Base-by-base conservation (phyloP, 352 stramenopile species). In the Albugo laibachii region DNA sequence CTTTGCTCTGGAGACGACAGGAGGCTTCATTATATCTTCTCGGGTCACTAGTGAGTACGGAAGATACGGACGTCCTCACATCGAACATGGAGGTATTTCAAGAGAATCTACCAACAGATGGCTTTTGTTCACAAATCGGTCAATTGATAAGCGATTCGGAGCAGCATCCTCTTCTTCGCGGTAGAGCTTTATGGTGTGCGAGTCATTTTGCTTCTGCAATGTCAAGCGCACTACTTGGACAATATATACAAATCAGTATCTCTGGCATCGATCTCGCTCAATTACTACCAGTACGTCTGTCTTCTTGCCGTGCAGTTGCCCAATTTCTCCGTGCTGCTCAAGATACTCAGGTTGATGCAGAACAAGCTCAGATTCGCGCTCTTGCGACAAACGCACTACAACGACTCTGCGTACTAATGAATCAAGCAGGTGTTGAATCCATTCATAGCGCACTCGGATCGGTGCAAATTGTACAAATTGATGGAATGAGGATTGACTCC, bases 361-460 rank as follows among this genome's bases (percentile, higher is more conserved):
- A 70, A 27, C 80, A 79, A 51, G 48, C 61, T 43, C 64, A 67
- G 12, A 53, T 88, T 37, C 62, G 70, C 47, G 59, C 66, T n/a
- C 62, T 63, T 1, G 69, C 58, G 21, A 50, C 49, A 8, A 47
- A 72, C 11, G 62, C 85, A 40, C 57, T 88, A 15, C 59, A 81
- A 2, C 70, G 70, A 1, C 47, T 88, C 31, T 69, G 67, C 3
- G 67, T 69, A 36, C 39, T 88, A 11, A 63, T 71, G 2, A 58
- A 76, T 20, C 61, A 68, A 14, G 65, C 76, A 18, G 78, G 66
- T 5, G 59, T 68, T 2, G 76, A 88, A 50, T 86, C 72, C 18
- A 58, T 88, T 4, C 76, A 88, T 43, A 83, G 85, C 44, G 69
- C 74, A 21, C 57, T 85, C 0, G 76, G 85, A 50, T 86, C 76